phyloP scores from a whole-genome alignment of 1,139 yeast genomes.

The Blastobotrys proliferans region DNA sequence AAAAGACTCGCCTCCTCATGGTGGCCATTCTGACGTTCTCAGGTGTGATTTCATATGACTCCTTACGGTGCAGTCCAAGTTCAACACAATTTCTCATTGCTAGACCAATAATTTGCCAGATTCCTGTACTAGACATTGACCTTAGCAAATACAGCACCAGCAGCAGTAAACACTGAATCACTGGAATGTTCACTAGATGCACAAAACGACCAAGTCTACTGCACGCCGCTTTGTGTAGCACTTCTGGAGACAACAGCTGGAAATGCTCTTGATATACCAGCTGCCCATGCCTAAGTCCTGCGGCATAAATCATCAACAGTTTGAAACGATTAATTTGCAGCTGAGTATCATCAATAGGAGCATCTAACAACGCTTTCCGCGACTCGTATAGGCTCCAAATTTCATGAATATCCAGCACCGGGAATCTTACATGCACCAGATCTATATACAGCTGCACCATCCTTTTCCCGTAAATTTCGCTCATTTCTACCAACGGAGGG shows the following conservation, averaged over 20 bases:
- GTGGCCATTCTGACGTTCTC: neutral
- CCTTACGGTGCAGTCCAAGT: constrained; percentile 2
- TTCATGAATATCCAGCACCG: neutral
- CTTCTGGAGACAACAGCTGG: neutral
- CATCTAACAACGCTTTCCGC: neutral
- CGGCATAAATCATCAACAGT: constrained; percentile 1
- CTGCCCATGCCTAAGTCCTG: neutral
- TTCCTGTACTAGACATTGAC: constrained; percentile 1
- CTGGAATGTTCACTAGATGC: neutral
- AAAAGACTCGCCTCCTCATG: constrained; percentile 1
- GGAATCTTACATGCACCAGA: neutral
- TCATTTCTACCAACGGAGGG: neutral
- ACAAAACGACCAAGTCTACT: neutral
- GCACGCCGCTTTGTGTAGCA: neutral
- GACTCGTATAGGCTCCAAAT: neutral
- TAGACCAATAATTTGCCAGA: constrained; percentile 1
- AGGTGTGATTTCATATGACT: neutral
- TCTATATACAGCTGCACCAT: neutral
- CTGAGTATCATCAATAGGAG: neutral
- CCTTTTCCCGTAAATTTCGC: neutral
- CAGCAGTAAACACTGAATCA: neutral
- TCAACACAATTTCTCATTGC: constrained; percentile 1
- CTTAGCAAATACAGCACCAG: neutral
- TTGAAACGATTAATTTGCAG: neutral
- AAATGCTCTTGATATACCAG: neutral